phyloP scores from a whole-genome alignment of 257 asterid species.

The Oldenlandia corymbosa region DNA sequence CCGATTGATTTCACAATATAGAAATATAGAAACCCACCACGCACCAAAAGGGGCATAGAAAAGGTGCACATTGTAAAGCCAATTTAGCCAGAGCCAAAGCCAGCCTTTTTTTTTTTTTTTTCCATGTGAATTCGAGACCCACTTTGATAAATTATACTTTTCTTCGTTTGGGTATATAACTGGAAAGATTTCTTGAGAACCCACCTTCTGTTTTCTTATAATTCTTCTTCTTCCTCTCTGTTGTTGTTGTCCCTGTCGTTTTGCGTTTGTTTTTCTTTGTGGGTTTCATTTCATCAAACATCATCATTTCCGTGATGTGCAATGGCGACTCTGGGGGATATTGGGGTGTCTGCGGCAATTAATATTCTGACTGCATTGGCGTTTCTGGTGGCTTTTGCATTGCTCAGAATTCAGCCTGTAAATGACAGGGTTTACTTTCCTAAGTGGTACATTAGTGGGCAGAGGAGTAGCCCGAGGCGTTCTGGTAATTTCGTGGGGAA shows the following conservation, averaged over 20 bases:
- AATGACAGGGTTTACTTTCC: slow-evolving; percentile 94
- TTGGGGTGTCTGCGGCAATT: slow-evolving; percentile 83
- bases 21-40: not conserved
- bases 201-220: slow-evolving; percentile 22
- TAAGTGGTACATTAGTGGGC: slow-evolving; percentile 85
- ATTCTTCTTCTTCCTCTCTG: slow-evolving; percentile 1
- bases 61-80: not conserved
- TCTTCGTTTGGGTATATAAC: slow-evolving; percentile 11
- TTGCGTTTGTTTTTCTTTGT: slow-evolving; percentile 1
- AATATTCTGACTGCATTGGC: slow-evolving; percentile 68
- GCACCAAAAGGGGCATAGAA: not conserved
- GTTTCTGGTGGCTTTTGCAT: slow-evolving; percentile 85
- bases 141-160: slow-evolving; percentile 21
- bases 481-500: slow-evolving; percentile 64
- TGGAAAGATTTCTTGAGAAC: slow-evolving; percentile 19
- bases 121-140: not conserved
- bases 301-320: slow-evolving; percentile 3
- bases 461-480: slow-evolving; percentile 56
- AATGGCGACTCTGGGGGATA: slow-evolving; percentile 88
- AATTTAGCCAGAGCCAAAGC: too few species aligned
- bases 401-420: slow-evolving; percentile 88
- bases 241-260: not conserved
- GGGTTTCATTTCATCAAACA: slow-evolving; percentile 6
- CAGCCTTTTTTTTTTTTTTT: too few species aligned
- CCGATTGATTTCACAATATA: not conserved